Evolutionary conservation across 1,284 basidiomycete species (phyloP).

Genomic region (Cryptococcus sp.): DNA sequence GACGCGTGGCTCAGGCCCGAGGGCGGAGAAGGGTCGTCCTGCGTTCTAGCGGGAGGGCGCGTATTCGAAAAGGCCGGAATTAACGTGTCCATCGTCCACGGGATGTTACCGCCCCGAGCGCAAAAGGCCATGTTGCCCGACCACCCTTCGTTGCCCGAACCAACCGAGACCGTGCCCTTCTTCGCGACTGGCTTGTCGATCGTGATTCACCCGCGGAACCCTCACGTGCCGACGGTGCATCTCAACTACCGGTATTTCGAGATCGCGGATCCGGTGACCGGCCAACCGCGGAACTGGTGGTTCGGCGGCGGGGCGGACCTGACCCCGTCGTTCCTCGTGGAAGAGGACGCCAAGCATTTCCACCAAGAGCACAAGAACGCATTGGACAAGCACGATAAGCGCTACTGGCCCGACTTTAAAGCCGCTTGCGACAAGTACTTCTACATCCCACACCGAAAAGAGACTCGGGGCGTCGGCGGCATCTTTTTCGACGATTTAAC

Average conservation of each 20-base stretch:
- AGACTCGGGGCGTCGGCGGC: conserved; percentile 88
- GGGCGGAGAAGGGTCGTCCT: conserved; percentile 85
- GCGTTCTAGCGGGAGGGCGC: conserved; percentile 73
- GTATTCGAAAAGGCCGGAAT: conserved; percentile 96
- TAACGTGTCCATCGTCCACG: conserved; percentile 91
- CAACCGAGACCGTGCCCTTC: conserved; percentile 75
- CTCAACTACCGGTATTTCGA: conserved; percentile 99
- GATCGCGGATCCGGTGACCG: conserved; percentile 63
- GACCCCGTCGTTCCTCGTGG: conserved; percentile 90
- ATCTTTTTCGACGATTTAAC: conserved; percentile 93
- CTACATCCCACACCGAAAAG: conserved; percentile 85
- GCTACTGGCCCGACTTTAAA: conserved; percentile 82
- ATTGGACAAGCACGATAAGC: conserved; percentile 70
- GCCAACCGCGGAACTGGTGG: conserved; percentile 79
- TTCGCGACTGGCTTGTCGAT: conserved; percentile 90
- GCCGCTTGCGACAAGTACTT: conserved; percentile 99
- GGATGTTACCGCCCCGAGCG: conserved; percentile 80
- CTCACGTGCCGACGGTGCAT: conserved; percentile 88
- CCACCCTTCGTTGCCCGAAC: conserved; percentile 67
- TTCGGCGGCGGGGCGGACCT: conserved; percentile 97
- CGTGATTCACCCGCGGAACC: conserved; percentile 92
- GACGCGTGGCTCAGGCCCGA: conserved; percentile 79
- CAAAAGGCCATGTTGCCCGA: conserved; percentile 93
- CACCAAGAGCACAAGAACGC: conserved; percentile 76
- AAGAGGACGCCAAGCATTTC: conserved; percentile 84